Conservation (phyloP, 2,329 filamentous ascomycete genomes). For the Aciculosporium take region DNA sequence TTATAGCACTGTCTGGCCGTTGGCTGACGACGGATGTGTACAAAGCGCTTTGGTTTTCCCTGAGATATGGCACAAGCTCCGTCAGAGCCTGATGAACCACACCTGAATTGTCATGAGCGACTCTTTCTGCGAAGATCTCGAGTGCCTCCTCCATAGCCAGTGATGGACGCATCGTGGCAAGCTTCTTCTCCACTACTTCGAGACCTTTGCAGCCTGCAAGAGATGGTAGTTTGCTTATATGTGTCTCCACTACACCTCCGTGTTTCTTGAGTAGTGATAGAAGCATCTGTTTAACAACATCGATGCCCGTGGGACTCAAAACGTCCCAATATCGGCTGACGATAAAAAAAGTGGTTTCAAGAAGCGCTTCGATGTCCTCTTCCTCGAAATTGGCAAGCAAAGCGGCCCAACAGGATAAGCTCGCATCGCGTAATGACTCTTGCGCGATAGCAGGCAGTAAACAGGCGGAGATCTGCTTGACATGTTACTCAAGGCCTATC, state of each 20-base stretch:
- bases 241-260: slow-evolving; percentile 43
- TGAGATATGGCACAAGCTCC: slow-evolving; percentile 64
- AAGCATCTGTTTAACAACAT: slow-evolving; percentile 48
- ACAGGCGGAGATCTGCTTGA: slow-evolving; percentile 67
- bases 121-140: slow-evolving; percentile 48
- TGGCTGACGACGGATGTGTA: slow-evolving; percentile 71
- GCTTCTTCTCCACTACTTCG: slow-evolving; percentile 48
- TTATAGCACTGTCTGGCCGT: slow-evolving; percentile 63
- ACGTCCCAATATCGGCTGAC: slow-evolving; percentile 65
- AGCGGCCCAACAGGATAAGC: slow-evolving; percentile 72
- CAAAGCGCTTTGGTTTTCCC: slow-evolving; percentile 59
- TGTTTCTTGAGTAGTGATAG: slow-evolving; percentile 51
- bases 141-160: slow-evolving; percentile 5
- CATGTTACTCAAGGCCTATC: slow-evolving; percentile 1
- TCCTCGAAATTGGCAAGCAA: slow-evolving; percentile 63
- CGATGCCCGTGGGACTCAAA: slow-evolving; percentile 47
- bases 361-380: slow-evolving; percentile 62
- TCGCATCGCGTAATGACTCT: slow-evolving; percentile 58
- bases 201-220: slow-evolving; percentile 57
- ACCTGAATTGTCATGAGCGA: slow-evolving; percentile 69
- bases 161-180: slow-evolving; percentile 48
- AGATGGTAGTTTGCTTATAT: slow-evolving; percentile 65
- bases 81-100: slow-evolving; percentile 70
- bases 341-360: slow-evolving; percentile 83
- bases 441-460: slow-evolving; percentile 70